A percentile compares a stretch with the other conserved stretches of the same genome.
Evolutionary conservation across 1,284 basidiomycete species (phyloP).

Genomic region (Cryptococcus deneoformans): DNA sequence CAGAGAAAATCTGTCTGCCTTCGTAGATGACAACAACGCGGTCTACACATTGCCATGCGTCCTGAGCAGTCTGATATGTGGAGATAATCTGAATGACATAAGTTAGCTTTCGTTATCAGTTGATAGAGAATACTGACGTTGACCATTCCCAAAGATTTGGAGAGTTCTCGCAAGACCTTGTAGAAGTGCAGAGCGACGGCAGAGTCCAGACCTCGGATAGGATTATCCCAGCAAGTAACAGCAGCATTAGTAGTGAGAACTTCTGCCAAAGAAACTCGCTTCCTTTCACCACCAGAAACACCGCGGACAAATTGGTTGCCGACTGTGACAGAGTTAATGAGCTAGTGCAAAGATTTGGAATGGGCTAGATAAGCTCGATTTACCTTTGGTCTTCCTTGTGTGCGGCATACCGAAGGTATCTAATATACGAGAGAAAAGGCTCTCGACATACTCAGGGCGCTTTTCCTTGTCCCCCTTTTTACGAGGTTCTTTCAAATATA

Average conservation of each 20-base stretch:
- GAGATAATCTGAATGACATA: not conserved
- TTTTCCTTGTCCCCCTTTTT: constrained; percentile 17
- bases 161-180: not conserved
- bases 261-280: constrained; percentile 8
- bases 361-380: constrained; percentile 1
- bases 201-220: constrained; percentile 77
- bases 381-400: not conserved
- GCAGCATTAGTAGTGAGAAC: constrained; percentile 2
- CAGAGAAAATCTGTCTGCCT: not conserved
- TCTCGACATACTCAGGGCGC: not conserved
- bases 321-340: constrained; percentile 12
- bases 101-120: not conserved
- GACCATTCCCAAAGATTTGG: not conserved
- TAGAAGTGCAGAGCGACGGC: constrained; percentile 61
- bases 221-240: constrained; percentile 47
- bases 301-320: not conserved
- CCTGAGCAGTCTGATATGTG: not conserved
- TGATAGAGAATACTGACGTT: not conserved
- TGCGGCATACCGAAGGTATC: not conserved
- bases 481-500: constrained; percentile 15
- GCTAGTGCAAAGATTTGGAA: not conserved
- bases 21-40: not conserved
- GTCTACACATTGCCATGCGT: not conserved
- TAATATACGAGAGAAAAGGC: not conserved
- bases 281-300: constrained; percentile 3